These are phyloP conservation scores for Cornus kousa DNA, from an alignment of 148 eudicot species.

Conservation along the genomic window DNA sequence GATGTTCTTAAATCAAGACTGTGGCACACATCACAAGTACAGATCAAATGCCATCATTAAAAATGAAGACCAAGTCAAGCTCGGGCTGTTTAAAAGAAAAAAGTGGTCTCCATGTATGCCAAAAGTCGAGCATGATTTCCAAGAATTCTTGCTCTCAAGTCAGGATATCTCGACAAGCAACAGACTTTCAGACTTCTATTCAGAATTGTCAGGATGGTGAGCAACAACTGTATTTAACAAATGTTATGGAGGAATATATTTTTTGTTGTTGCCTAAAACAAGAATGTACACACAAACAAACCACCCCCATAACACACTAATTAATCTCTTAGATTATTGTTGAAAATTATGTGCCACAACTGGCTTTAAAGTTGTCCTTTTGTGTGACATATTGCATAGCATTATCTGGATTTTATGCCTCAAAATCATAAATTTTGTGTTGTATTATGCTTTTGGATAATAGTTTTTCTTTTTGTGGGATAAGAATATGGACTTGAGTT, in stretches of 20 bases:
- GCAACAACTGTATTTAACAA: constrained; percentile 19
- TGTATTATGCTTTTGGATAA: neutral
- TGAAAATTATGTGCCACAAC: neutral
- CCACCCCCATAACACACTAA: neutral
- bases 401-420: neutral
- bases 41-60: constrained; percentile 88
- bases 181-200: constrained; percentile 27
- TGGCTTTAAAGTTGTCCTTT: neutral
- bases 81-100: constrained; percentile 66
- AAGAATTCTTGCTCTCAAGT: constrained; percentile 59
- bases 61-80: constrained; percentile 69
- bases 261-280: neutral
- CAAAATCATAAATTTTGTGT: neutral
- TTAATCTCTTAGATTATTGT: neutral
- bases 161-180: constrained; percentile 42
- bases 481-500: neutral
- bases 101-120: constrained; percentile 65
- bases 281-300: too few relatives aligned
- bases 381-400: neutral
- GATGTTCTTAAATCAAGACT: constrained; percentile 40
- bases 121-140: constrained; percentile 62
- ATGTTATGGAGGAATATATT: neutral
- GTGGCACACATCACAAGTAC: constrained; percentile 29
- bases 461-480: neutral
- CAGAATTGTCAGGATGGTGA: constrained; percentile 56